Evolutionary conservation across 2,329 filamentous ascomycete genomes (phyloP), one percentile per base, ranked within the genome.

Genomic region (Blastomyces gilchristii): DNA sequence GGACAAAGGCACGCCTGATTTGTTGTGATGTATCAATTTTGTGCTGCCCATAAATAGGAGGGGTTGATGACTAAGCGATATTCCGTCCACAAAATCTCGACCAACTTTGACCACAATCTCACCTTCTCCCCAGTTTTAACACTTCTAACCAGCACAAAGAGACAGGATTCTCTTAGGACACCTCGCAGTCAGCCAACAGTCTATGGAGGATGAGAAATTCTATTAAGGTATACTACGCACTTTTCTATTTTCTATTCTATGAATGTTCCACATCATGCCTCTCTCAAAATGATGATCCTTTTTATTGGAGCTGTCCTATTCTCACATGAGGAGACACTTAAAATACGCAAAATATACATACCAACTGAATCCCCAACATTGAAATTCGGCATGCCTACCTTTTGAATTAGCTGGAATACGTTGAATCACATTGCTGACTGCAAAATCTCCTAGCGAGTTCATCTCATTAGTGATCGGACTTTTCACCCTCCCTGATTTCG

Each of bases 261-360:
- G 41, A 12, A n/a, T 16, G 28, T 22, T 31, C 11, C 43, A n/a
- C 18, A 12, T 49, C 43, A 9, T 34, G 28, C 31, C 43, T 47
- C 9, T 25, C 25, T 49, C 39, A 54, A 50, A 45, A 66, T 71
- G 70, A 72, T 72, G 70, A 72, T 65, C 65, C 49, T 63, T 43
- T 60, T 67, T 72, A 72, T 72, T 72, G 70, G 70, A 72, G 70
- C 70, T 72, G 70, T 71, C 70, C 69, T 69, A 72, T 64, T 65
- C 62, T 60, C 18, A 11, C 22, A 22, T 72, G 70, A 67, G 69
- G 70, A 72, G 58, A 64, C 58, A 66, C 61, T 61, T 52, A 28
- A 54, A 56, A 64, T 64, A 67, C 68, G 68, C 68, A 70, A 63
- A 59, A 66, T 68, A 54, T 62, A 64, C 37, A 65, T 58, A 58